These are phyloP conservation scores for Paramecium pentaurelia DNA, from an alignment of 73 alveolate genomes.

Conservation along the genomic window DNA sequence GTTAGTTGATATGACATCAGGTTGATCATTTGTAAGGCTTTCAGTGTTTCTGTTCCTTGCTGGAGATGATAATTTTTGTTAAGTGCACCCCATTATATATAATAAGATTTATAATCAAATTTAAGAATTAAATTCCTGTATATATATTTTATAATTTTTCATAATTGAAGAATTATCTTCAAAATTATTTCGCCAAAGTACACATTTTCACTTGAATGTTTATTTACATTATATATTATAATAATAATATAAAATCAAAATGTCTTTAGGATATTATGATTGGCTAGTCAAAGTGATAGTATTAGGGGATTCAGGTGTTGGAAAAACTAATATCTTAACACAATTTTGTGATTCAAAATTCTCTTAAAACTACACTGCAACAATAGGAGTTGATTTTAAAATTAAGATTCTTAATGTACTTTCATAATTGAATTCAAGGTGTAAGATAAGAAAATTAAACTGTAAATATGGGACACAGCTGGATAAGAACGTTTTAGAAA, in stretches of 20 bases:
- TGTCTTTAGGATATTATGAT: not conserved
- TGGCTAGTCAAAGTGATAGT: not conserved
- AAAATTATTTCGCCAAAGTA: not conserved
- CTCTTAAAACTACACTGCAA: constrained; percentile 72
- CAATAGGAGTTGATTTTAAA: constrained; percentile 90
- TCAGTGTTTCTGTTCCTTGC: not conserved
- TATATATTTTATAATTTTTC: not conserved
- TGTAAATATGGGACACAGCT: constrained; percentile 80
- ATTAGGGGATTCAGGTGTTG: constrained; percentile 86
- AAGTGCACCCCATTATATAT: not conserved
- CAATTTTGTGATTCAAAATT: constrained; percentile 79
- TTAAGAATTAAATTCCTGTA: not conserved
- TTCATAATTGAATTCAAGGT: not conserved
- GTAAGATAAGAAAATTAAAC: not conserved
- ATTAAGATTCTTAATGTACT: constrained; percentile 61
- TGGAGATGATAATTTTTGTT: not conserved
- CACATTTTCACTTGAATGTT: not conserved
- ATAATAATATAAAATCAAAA: not conserved
- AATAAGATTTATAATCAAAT: not conserved
- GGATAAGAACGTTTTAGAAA: constrained; percentile 82
- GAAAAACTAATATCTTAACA: constrained; percentile 80
- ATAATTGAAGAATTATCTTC: not conserved
- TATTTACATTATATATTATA: not conserved
- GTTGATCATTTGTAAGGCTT: not conserved
- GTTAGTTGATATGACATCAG: not conserved